Evolutionary conservation across 1,139 yeast genomes (phyloP).

Genomic region (Candida sojae): DNA sequence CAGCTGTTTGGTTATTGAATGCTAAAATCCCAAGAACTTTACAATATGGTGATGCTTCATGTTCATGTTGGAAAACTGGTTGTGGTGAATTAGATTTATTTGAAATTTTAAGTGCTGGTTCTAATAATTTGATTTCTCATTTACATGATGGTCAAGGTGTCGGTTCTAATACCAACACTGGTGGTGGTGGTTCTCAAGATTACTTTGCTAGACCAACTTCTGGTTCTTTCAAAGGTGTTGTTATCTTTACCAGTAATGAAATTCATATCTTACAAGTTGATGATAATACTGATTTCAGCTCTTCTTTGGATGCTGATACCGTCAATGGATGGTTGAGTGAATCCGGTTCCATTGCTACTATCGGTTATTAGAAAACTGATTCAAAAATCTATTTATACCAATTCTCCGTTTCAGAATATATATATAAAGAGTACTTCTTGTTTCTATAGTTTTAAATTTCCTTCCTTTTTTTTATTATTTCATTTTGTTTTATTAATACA

Average conservation of each 20-base stretch:
- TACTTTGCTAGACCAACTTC: constrained; percentile 82
- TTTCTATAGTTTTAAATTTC: no score
- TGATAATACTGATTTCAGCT: constrained; percentile 45
- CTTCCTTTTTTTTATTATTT: neutral
- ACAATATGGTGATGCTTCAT: constrained; percentile 62
- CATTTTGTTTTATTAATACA: constrained; percentile 2
- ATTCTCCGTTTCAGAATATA: neutral
- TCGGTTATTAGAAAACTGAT: constrained; percentile 18
- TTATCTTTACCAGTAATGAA: constrained; percentile 59
- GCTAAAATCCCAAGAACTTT: constrained; percentile 80
- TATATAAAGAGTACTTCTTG: no score
- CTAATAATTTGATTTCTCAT: constrained; percentile 73
- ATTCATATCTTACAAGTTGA: constrained; percentile 64
- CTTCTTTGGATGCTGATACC: constrained; percentile 53
- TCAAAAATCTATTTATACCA: no score
- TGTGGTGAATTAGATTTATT: constrained; percentile 85
- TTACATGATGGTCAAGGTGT: constrained; percentile 86
- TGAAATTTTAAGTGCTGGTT: constrained; percentile 73
- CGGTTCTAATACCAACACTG: constrained; percentile 42
- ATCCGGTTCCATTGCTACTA: constrained; percentile 44
- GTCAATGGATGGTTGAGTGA: constrained; percentile 56
- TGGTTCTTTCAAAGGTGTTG: constrained; percentile 87
- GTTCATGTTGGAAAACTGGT: constrained; percentile 78
- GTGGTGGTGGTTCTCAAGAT: constrained; percentile 89
- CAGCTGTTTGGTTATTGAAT: constrained; percentile 78